Evolutionary conservation across 2,329 filamentous ascomycete species (phyloP).

Genomic region (Cytospora piceicola): DNA sequence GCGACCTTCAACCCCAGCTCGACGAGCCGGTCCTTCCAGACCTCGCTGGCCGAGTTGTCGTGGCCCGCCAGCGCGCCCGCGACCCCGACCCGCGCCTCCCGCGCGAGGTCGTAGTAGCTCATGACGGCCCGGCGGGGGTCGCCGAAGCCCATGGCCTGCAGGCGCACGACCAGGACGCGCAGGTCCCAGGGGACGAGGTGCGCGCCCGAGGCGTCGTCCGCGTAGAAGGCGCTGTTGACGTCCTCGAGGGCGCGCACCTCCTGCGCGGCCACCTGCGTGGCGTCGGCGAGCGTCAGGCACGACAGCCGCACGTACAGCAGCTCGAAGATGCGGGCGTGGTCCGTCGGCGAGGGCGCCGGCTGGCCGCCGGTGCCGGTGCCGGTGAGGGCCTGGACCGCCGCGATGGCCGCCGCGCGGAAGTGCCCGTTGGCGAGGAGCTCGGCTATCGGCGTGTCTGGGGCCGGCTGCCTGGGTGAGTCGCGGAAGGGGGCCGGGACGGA

Average conservation of each 20-base stretch:
- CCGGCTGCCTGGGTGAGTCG: constrained; percentile 66
- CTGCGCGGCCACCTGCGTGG: constrained; percentile 69
- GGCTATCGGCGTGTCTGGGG: constrained; percentile 65
- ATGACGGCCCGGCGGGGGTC: constrained; percentile 85
- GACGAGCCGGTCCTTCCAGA: constrained; percentile 73
- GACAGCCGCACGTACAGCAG: constrained; percentile 81
- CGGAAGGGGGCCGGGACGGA: constrained; percentile 69
- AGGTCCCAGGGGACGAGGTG: constrained; percentile 87
- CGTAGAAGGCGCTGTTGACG: constrained; percentile 61
- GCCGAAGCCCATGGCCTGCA: constrained; percentile 84
- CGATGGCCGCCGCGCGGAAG: constrained; percentile 78
- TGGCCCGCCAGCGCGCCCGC: constrained; percentile 48
- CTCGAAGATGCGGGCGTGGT: constrained; percentile 70
- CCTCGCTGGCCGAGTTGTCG: constrained; percentile 57
- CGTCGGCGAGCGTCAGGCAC: constrained; percentile 79
- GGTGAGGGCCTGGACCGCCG: constrained; percentile 65
- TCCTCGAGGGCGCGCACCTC: constrained; percentile 68
- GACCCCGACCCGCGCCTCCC: constrained; percentile 71
- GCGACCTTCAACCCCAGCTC: constrained; percentile 75
- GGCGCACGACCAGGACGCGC: constrained; percentile 77
- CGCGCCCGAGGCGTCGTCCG: constrained; percentile 54
- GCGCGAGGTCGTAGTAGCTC: constrained; percentile 84
- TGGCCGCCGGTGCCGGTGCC: constrained; percentile 43
- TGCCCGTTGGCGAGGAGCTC: constrained; percentile 72
- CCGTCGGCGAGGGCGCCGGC: constrained; percentile 50